phyloP scores from a whole-genome alignment of 1,284 basidiomycete genomes.

The Apiotrichum laibachii region DNA sequence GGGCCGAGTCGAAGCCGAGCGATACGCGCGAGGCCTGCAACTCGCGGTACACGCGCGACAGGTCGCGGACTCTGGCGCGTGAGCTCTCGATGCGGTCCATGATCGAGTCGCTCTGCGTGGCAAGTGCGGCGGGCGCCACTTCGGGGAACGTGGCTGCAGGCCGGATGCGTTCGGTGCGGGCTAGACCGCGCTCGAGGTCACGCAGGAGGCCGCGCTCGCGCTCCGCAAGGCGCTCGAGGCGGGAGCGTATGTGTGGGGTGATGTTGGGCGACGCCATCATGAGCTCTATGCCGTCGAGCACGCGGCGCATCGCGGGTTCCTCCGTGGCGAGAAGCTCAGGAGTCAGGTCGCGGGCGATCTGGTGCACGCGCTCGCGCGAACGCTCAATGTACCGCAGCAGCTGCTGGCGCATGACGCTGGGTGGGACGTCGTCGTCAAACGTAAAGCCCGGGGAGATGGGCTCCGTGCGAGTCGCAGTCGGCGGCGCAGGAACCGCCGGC shows the following conservation, averaged over 20 bases:
- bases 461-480: too few relatives aligned
- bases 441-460: background rate
- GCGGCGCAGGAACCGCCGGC: too few relatives aligned
- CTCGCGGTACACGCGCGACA: constrained; percentile 8
- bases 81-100: constrained; percentile 11
- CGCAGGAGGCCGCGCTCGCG: constrained; percentile 10
- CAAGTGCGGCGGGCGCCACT: background rate
- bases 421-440: background rate
- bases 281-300: constrained; percentile 10
- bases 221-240: constrained; percentile 9
- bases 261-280: constrained; percentile 9
- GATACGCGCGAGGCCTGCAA: constrained; percentile 7
- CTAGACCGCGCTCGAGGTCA: constrained; percentile 1
- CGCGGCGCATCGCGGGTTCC: background rate
- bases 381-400: constrained; percentile 9
- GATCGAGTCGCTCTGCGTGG: background rate
- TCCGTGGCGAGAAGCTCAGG: constrained; percentile 4
- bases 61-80: constrained; percentile 9
- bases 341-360: constrained; percentile 4
- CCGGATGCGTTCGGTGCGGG: background rate
- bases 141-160: background rate
- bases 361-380: constrained; percentile 7
- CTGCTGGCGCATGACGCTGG: background rate
- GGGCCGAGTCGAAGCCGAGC: constrained; percentile 1
- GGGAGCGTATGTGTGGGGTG: constrained; percentile 6